Conservation (phyloP, 768 basidiomycete genomes). For the Phlebiopsis gigantea region DNA sequence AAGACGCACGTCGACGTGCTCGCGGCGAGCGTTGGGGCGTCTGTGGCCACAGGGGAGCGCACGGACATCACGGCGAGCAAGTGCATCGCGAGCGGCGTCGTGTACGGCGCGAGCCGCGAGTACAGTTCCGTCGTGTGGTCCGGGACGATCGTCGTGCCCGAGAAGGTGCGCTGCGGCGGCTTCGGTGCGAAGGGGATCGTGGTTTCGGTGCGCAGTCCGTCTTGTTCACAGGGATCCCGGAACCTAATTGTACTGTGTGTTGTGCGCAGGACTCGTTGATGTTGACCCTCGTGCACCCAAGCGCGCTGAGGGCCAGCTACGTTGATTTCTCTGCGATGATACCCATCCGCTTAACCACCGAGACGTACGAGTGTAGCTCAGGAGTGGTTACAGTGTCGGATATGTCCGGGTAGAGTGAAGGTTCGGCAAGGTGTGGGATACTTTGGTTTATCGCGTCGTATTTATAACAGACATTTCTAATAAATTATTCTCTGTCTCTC, state of each 20-base stretch:
- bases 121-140: conserved; percentile 20
- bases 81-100: conserved; percentile 17
- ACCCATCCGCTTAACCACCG: conserved; percentile 22
- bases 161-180: conserved; percentile 14
- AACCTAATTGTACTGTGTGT: neutral
- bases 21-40: neutral
- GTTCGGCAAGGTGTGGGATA: neutral
- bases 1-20: conserved; percentile 12
- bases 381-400: conserved; percentile 8
- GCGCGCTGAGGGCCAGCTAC: conserved; percentile 10
- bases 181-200: conserved; percentile 20
- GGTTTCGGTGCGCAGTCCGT: conserved; percentile 18
- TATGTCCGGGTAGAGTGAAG: neutral
- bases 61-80: conserved; percentile 11
- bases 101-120: conserved; percentile 16
- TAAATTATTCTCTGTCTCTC: neutral
- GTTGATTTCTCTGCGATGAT: conserved; percentile 18
- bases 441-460: neutral
- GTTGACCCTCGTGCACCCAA: conserved; percentile 19
- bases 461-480: neutral
- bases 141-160: conserved; percentile 18
- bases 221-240: neutral
- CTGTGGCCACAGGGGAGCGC: neutral
- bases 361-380: conserved; percentile 14
- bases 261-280: conserved; percentile 21